Conservation (phyloP, 495 filamentous ascomycete genomes). For the Aspergillus nidulans region DNA sequence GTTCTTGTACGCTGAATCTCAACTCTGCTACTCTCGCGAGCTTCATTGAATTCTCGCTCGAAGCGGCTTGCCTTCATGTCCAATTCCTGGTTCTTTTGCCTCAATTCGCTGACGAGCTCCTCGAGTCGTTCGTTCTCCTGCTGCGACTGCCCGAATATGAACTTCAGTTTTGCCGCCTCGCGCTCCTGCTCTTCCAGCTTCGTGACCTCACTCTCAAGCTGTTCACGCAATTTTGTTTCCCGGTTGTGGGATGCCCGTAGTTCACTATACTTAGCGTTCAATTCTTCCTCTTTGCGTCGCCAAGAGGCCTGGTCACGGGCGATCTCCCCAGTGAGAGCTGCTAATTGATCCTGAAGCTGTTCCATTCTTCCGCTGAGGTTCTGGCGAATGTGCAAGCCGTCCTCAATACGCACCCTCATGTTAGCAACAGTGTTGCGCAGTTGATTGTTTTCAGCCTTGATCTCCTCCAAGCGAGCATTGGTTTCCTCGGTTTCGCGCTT, state of each 20-base stretch:
- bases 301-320: slow-evolving; percentile 73
- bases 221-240: slow-evolving; percentile 70
- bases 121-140: slow-evolving; percentile 59
- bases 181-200: slow-evolving; percentile 70
- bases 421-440: slow-evolving; percentile 63
- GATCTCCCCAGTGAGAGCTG: slow-evolving; percentile 67
- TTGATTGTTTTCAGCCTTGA: slow-evolving; percentile 52
- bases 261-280: slow-evolving; percentile 70
- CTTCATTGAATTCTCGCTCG: slow-evolving; percentile 78
- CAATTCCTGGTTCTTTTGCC: slow-evolving; percentile 64
- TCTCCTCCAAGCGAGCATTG: slow-evolving; percentile 47
- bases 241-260: slow-evolving; percentile 72
- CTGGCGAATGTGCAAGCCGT: slow-evolving; percentile 73
- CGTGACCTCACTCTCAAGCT: slow-evolving; percentile 74
- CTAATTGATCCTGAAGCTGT: slow-evolving; percentile 79
- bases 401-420: slow-evolving; percentile 72
- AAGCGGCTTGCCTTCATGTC: slow-evolving; percentile 57
- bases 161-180: slow-evolving; percentile 55
- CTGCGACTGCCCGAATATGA: slow-evolving; percentile 51
- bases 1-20: slow-evolving; percentile 76
- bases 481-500: slow-evolving; percentile 44
- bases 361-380: slow-evolving; percentile 76
- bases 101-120: slow-evolving; percentile 56
- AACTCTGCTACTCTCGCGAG: slow-evolving; percentile 65
- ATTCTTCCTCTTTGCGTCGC: slow-evolving; percentile 67